phyloP scores from a whole-genome alignment of 2,329 filamentous ascomycete genomes.

The Epichloe glyceriae region DNA sequence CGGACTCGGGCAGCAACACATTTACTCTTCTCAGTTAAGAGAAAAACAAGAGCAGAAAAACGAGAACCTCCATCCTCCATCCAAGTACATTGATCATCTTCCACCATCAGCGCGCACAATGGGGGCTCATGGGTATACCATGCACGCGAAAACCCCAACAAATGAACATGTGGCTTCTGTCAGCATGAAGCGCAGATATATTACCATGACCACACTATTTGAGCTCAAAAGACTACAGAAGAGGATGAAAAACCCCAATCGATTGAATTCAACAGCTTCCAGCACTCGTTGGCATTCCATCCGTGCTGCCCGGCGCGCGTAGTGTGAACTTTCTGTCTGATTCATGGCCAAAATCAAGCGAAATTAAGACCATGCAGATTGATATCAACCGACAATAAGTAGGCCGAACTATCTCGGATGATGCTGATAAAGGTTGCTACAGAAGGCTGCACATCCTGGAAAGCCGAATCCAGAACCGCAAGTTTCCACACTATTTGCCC shows the following conservation, averaged over 20 bases:
- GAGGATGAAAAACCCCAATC: neutral
- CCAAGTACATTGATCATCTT: neutral
- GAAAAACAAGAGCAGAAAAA: too few relatives aligned
- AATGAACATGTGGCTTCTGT: neutral
- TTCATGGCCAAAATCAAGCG: neutral
- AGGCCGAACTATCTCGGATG: neutral
- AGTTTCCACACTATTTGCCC: neutral
- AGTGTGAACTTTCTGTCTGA: neutral
- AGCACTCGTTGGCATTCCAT: neutral
- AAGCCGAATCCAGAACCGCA: neutral
- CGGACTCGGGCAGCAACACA: neutral
- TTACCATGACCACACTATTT: too few relatives aligned
- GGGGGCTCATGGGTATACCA: neutral
- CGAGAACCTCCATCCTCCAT: too few relatives aligned
- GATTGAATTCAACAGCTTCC: neutral
- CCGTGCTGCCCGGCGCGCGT: neutral
- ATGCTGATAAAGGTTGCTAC: neutral
- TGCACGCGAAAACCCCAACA: neutral
- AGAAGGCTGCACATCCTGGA: neutral
- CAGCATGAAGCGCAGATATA: neutral
- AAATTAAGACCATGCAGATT: neutral
- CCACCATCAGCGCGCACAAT: neutral
- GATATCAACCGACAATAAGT: conserved; percentile 1
- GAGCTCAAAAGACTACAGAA: too few relatives aligned
- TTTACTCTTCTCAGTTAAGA: too few relatives aligned